phyloP scores from a whole-genome alignment of 2,329 filamentous ascomycete species.

The Davidsoniella eucalypti region DNA sequence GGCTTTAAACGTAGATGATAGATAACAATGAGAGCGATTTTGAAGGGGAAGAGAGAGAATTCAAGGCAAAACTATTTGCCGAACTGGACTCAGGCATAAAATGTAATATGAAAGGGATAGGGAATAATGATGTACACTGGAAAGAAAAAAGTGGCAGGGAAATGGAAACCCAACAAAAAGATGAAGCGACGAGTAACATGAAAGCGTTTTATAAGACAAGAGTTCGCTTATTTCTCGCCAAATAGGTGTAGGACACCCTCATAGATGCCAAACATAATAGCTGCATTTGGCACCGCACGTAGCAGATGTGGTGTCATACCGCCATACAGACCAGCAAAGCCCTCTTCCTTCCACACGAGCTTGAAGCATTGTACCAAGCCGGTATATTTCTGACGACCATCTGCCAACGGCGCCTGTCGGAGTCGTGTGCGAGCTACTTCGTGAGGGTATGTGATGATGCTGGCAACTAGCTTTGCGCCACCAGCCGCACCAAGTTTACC shows the following conservation, averaged over 20 bases:
- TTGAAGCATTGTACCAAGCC: conserved; percentile 79
- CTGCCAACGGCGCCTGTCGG: conserved; percentile 61
- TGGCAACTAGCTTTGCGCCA: conserved; percentile 69
- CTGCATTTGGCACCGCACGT: conserved; percentile 77
- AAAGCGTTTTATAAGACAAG: not conserved
- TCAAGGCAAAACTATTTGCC: no score
- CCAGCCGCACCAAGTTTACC: conserved; percentile 69
- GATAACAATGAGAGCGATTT: no score
- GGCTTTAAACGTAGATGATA: no score
- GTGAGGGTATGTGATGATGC: conserved; percentile 77
- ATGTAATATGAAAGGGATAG: no score
- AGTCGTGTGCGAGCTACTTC: conserved; percentile 77
- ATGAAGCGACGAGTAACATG: not conserved
- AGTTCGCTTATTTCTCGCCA: conserved; percentile 15
- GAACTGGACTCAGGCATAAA: no score
- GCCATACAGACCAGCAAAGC: conserved; percentile 71
- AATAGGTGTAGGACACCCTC: conserved; percentile 38
- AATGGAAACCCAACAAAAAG: not conserved
- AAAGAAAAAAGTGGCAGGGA: not conserved
- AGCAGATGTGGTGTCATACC: conserved; percentile 84
- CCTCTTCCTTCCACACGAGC: conserved; percentile 76
- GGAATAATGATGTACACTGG: not conserved
- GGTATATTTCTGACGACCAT: conserved; percentile 64
- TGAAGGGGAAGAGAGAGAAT: not conserved
- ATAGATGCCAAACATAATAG: conserved; percentile 93